phyloP scores from a whole-genome alignment of 2,329 filamentous ascomycete species.

The Scedosporium minutisporum region DNA sequence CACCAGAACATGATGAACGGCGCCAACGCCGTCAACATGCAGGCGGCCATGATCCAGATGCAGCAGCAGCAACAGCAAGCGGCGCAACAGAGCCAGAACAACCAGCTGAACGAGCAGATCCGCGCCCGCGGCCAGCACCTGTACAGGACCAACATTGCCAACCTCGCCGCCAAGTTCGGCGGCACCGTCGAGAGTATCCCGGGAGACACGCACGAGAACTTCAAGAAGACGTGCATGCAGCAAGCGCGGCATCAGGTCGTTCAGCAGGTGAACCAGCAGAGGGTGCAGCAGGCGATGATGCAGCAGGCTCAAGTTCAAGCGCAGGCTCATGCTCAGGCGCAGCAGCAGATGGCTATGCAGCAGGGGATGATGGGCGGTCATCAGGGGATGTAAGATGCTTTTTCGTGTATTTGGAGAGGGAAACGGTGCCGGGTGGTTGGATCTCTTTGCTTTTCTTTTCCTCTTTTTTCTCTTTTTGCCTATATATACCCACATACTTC shows the following conservation, averaged over 20 bases:
- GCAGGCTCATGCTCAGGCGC: conserved; percentile 20
- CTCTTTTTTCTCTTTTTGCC: not conserved
- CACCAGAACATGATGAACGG: conserved; percentile 28
- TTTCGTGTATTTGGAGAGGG: not conserved
- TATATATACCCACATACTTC: not conserved
- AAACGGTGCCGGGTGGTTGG: not conserved
- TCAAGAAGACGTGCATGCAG: conserved; percentile 30
- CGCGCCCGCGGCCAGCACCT: conserved; percentile 26
- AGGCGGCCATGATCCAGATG: conserved; percentile 17
- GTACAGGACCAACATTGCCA: conserved; percentile 28
- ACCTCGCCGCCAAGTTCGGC: conserved; percentile 27
- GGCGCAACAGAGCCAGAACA: conserved; percentile 22
- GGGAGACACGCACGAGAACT: conserved; percentile 30
- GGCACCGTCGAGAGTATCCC: conserved; percentile 34
- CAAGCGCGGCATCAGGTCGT: conserved; percentile 27
- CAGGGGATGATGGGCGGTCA: conserved; percentile 48
- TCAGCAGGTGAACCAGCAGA: conserved; percentile 21
- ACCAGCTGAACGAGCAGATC: conserved; percentile 19
- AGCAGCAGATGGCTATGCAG: conserved; percentile 22
- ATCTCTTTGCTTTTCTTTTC: not conserved
- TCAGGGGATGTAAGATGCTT: conserved; percentile 32
- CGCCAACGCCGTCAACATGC: conserved; percentile 26
- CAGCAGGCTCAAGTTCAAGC: conserved; percentile 20
- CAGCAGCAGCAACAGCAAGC: conserved; percentile 19
- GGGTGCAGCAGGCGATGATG: conserved; percentile 25